Evolutionary conservation across 768 basidiomycete species (phyloP), one percentile per base, ranked within the genome.

Genomic region (Leccinum fibrillosum): DNA sequence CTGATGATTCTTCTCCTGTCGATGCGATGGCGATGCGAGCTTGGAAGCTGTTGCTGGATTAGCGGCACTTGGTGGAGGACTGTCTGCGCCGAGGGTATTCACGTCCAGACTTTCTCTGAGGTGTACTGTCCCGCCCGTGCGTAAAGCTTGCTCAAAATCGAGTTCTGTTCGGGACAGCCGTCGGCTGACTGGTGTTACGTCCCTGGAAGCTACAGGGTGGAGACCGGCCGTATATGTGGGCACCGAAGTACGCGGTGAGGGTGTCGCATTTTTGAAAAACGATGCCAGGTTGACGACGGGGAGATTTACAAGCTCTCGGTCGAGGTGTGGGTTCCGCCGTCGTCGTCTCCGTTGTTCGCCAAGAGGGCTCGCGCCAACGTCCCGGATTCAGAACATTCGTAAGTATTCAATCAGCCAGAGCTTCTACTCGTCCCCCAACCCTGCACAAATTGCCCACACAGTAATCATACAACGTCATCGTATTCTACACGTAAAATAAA

Each of bases 141-240:
- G 80, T 63, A 94, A 72, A 12, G 86, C 90, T 66, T 86, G 84
- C 74, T 93, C 91, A 64, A 94, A 94, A 69, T 91, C 89, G 68
- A 88, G 77, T 74, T 91, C 89, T 32, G 85, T 83, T 42, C 89
- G 83, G 45, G 91, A 92, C 48, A 80, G 70, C 30, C 89, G 82
- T 56, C 84, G 82, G 54, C 76, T 77, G 32, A 67, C 65, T 52
- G 68, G 69, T 54, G 68, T 73, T 19, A 70, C 68, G 74, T 86
- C 83, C 53, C 76, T 76, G 11, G 83, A 80, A 2, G 78, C 82
- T 59, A 85, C 77, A 11, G 89, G 85, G 42, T 81, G 82, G 19
- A 88, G 78, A 37, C 80, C 76, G 39, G 73, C 58, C 5, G 81
- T 76, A 61, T 80, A 86, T 5, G 83, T 71, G 48, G 79, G 77